Evolutionary conservation across 148 eudicot species (phyloP).

Genomic region (Polygonum aviculare): DNA sequence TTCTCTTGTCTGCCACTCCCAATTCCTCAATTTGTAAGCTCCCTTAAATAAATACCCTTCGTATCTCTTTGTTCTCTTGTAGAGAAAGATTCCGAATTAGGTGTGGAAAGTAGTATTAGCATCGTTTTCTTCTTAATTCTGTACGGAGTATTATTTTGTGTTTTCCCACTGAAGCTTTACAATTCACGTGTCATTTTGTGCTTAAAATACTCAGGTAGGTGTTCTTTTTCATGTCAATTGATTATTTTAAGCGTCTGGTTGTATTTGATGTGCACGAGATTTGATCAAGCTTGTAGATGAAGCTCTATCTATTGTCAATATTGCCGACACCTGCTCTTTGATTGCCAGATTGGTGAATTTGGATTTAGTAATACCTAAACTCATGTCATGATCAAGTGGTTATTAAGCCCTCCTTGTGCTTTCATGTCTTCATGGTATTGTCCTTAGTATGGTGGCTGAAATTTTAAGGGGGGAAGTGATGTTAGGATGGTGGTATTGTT

Average conservation of each 20-base stretch:
- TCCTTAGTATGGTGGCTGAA: not conserved
- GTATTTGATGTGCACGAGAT: not conserved
- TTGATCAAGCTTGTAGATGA: not conserved
- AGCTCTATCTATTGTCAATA: not conserved
- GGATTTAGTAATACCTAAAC: not conserved
- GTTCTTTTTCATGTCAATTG: not conserved
- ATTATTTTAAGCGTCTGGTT: not conserved
- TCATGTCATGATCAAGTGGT: not conserved
- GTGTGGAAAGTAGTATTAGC: not conserved
- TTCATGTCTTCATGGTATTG: not conserved
- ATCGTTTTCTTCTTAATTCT: not conserved
- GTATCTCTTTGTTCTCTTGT: no score
- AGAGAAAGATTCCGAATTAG: not conserved
- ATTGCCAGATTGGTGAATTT: not conserved
- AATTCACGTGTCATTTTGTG: not conserved
- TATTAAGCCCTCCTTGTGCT: not conserved
- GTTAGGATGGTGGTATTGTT: not conserved
- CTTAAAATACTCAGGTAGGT: not conserved
- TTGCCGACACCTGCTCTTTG: not conserved
- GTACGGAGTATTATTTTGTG: not conserved
- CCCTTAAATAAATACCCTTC: not conserved
- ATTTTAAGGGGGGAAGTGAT: not conserved
- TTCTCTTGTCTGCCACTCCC: constrained; percentile 83
- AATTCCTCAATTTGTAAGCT: constrained; percentile 80
- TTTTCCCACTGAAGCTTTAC: not conserved